Percentiles rank a stretch among this genome's conserved stretches.
phyloP scores from a whole-genome alignment of 768 basidiomycete genomes.

The Russula vinacea region DNA sequence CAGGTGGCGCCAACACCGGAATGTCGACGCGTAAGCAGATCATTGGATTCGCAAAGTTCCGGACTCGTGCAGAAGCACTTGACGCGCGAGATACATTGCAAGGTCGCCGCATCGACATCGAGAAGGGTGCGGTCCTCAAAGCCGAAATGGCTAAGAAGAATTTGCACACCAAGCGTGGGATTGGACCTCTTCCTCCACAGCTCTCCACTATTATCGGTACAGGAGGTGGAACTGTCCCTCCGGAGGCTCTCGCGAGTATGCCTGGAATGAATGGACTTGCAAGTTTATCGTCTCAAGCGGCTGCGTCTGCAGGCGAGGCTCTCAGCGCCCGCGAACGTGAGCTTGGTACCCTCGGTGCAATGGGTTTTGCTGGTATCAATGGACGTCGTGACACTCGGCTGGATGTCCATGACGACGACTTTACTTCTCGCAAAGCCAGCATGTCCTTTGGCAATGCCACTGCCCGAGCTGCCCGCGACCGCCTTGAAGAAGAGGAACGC shows the following conservation, averaged over 20 bases:
- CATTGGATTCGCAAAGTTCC: constrained; percentile 97
- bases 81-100: constrained; percentile 85
- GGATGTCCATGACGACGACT: constrained; percentile 48
- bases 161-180: constrained; percentile 88
- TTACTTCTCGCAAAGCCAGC: constrained; percentile 41
- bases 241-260: constrained; percentile 31
- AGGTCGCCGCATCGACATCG: constrained; percentile 85
- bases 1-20: constrained; percentile 27
- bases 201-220: constrained; percentile 29
- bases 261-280: constrained; percentile 33
- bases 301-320: constrained; percentile 31
- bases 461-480: constrained; percentile 57
- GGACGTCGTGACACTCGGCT: constrained; percentile 33
- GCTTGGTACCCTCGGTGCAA: constrained; percentile 45
- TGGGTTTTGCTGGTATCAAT: constrained; percentile 40
- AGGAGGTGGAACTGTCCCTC: constrained; percentile 27
- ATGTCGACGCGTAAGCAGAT: constrained; percentile 85
- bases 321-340: constrained; percentile 49
- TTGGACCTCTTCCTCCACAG: constrained; percentile 45
- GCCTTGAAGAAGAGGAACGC: constrained; percentile 59
- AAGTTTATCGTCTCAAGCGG: constrained; percentile 19
- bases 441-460: constrained; percentile 42
- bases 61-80: constrained; percentile 80
- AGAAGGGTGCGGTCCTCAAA: constrained; percentile 89
- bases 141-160: constrained; percentile 99